These are phyloP conservation scores for Canariomyces notabilis DNA, from an alignment of 2,329 filamentous ascomycete species.

Conservation along the genomic window DNA sequence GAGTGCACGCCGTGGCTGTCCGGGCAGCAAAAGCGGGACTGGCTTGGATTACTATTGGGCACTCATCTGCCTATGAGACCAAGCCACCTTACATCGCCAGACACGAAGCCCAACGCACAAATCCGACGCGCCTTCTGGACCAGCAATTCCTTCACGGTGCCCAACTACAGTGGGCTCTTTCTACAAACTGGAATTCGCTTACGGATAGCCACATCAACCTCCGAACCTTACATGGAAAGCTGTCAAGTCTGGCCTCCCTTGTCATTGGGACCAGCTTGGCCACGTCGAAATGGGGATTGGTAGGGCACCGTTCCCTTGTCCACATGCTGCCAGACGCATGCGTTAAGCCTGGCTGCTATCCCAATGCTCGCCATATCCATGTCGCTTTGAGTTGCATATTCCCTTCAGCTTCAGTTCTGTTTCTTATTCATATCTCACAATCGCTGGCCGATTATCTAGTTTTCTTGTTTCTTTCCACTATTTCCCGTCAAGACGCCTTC, in stretches of 20 bases:
- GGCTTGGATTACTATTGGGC: slow-evolving; percentile 8
- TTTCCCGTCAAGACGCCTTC: background rate
- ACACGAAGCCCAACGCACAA: slow-evolving; percentile 4
- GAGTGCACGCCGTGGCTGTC: too few relatives aligned
- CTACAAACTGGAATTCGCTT: slow-evolving; percentile 1
- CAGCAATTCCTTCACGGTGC: background rate
- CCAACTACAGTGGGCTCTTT: background rate
- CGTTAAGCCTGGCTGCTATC: background rate
- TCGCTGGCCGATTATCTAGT: background rate
- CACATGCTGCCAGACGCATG: background rate
- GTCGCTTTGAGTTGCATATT: background rate
- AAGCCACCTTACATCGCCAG: background rate
- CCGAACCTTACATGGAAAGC: background rate
- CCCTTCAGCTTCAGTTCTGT: background rate
- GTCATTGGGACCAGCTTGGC: slow-evolving; percentile 1
- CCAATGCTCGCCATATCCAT: background rate
- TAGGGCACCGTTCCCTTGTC: background rate
- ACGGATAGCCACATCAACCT: slow-evolving; percentile 1
- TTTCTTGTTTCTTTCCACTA: background rate
- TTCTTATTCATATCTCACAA: background rate
- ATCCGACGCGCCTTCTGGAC: slow-evolving; percentile 3
- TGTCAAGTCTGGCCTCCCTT: background rate
- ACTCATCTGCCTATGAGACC: background rate
- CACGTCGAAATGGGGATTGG: slow-evolving; percentile 2
- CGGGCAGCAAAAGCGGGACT: background rate